Conservation (phyloP, 768 basidiomycete species). For the Pulveroboletus sp. region DNA sequence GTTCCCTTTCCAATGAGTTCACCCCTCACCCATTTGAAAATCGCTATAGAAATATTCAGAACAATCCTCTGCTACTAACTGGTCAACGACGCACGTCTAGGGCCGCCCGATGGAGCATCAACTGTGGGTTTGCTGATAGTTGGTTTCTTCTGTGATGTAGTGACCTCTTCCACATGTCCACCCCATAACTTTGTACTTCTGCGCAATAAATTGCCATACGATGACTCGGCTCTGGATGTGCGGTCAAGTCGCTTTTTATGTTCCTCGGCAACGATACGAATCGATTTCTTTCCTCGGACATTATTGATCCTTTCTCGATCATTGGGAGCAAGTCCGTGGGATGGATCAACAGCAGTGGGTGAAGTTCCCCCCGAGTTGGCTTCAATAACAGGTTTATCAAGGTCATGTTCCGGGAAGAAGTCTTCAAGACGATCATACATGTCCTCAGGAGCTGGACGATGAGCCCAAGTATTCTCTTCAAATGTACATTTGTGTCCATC, state of each 20-base stretch:
- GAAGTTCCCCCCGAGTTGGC: slow-evolving; percentile 76
- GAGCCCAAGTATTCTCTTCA: slow-evolving; percentile 79
- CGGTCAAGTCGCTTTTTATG: slow-evolving; percentile 76
- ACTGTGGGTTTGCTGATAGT: slow-evolving; percentile 41
- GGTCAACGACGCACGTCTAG: slow-evolving; percentile 56
- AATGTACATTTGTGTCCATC: slow-evolving; percentile 47
- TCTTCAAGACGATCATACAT: slow-evolving; percentile 91
- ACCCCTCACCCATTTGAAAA: slow-evolving; percentile 98
- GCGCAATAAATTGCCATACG: slow-evolving; percentile 55
- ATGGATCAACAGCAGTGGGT: slow-evolving; percentile 59
- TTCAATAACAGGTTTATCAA: slow-evolving; percentile 95
- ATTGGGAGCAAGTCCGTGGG: slow-evolving; percentile 36
- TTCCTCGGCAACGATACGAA: slow-evolving; percentile 88
- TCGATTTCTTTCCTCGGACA: slow-evolving; percentile 80
- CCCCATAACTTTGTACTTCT: slow-evolving; percentile 97
- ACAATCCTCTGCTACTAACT: slow-evolving; percentile 7
- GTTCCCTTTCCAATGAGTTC: slow-evolving; percentile 97
- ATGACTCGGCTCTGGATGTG: slow-evolving; percentile 56
- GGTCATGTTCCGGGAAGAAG: slow-evolving; percentile 94
- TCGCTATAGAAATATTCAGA: slow-evolving; percentile 46
- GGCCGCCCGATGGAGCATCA: slow-evolving; percentile 61
- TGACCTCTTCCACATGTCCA: slow-evolving; percentile 89
- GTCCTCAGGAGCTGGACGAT: slow-evolving; percentile 87
- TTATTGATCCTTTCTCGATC: slow-evolving; percentile 40
- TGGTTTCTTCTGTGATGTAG: slow-evolving; percentile 61